Evolutionary conservation across 1,284 basidiomycete genomes (phyloP), one percentile per base, ranked within the genome.

Genomic region (Puccinia polysora): DNA sequence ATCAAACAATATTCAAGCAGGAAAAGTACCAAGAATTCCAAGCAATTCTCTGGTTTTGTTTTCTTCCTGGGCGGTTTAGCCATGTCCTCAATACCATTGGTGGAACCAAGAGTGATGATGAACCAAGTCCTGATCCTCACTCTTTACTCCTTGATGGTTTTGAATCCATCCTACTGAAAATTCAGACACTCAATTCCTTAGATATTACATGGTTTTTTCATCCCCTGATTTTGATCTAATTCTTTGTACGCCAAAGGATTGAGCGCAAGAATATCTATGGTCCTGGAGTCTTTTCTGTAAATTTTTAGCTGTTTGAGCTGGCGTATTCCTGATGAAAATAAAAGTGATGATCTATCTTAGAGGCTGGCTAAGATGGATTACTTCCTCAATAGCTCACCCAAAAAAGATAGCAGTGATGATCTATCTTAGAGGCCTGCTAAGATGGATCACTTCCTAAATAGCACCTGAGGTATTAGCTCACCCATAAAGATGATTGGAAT

Each of bases 161-260:
- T 50, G 45, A 69, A 7, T 72, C 64, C 14, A 49, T 73, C 23
- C 62, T 69, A 15, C 52, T 74, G 25, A 69, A 69, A 18, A 70
- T 73, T 20, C 62, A 49, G 36, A 38, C 49, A 32, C 38, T 50
- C 7, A 53, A 56, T 20, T 45, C 32, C 2, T 76, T 83, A 10
- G 94, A 98, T 78, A 94, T 95, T 5, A 94, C 91, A 4, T 84
- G 86, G 65, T 94, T 92, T 2, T 98, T 91, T 82, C 92, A 97
- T 80, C 94, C 93, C 0, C 84, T 98, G 36, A 85, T 97, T 43
- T 43, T 92, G 28, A 96, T 98, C 81, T 98, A 98, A 79, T 97
- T 89, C 82, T 86, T 98, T 20, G 91, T 95, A 1, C 84, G 89
- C 69, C 95, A 98, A 82, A 97, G 97, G 83, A 85, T 94, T 79